These are phyloP conservation scores for Pythium periplocum DNA, from an alignment of 352 stramenopile genomes.

Conservation along the genomic window DNA sequence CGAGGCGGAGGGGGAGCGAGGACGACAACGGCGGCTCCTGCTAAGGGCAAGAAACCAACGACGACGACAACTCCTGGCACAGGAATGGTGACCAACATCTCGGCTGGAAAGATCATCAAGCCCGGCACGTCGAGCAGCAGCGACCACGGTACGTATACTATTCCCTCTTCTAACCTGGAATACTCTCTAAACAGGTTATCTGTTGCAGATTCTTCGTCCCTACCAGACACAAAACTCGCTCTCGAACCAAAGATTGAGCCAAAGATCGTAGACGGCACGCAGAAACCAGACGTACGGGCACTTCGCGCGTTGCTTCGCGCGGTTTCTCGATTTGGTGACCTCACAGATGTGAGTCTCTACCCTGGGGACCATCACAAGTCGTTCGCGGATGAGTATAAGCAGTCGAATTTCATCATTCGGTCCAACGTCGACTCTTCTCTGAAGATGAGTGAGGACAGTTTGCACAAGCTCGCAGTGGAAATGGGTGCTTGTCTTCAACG, in stretches of 20 bases:
- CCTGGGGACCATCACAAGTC: constrained; percentile 26
- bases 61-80: constrained; percentile 3
- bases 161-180: too few species aligned
- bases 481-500: constrained; percentile 51
- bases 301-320: constrained; percentile 62
- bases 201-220: too few species aligned
- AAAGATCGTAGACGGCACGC: constrained; percentile 21
- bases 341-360: constrained; percentile 70
- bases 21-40: constrained; percentile 11
- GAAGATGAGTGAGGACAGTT: constrained; percentile 46
- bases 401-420: constrained; percentile 68
- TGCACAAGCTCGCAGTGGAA: constrained; percentile 56
- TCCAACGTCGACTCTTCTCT: constrained; percentile 48
- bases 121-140: constrained; percentile 13
- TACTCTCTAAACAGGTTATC: too few species aligned
- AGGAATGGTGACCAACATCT: constrained; percentile 53
- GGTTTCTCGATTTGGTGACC: constrained; percentile 74
- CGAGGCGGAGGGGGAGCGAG: constrained; percentile 40
- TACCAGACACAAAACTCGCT: too few species aligned
- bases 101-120: constrained; percentile 47
- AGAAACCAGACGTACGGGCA: constrained; percentile 52
- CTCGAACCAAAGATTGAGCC: constrained; percentile 43
- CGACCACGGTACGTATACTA: constrained; percentile 15
- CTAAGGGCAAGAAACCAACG: constrained; percentile 45
- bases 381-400: constrained; percentile 76